phyloP scores from a whole-genome alignment of 495 filamentous ascomycete species.

The Tuber brumale region DNA sequence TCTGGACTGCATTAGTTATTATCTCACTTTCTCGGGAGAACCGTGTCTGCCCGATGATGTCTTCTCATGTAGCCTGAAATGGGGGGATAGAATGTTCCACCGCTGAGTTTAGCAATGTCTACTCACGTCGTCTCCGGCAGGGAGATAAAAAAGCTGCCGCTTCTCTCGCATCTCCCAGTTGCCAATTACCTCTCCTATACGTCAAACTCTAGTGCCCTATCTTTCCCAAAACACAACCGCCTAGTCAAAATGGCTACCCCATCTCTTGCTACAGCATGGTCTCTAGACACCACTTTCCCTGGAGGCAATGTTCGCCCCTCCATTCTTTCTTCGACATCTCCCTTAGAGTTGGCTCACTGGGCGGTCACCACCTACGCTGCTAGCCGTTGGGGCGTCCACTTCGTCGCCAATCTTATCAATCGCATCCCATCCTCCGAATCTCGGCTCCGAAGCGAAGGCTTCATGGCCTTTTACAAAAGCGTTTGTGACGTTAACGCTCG shows the following conservation, averaged over 20 bases:
- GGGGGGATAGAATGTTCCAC: background rate
- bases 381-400: background rate
- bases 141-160: background rate
- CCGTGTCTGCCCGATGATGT: background rate
- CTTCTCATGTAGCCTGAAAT: background rate
- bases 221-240: background rate
- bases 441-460: constrained; percentile 7
- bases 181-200: background rate
- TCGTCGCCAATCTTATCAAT: background rate
- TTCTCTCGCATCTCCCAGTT: background rate
- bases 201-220: background rate
- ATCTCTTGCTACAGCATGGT: background rate
- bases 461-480: background rate
- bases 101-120: background rate
- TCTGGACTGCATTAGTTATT: background rate
- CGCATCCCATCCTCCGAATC: constrained; percentile 4
- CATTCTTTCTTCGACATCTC: background rate
- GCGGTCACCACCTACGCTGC: background rate
- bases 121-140: background rate
- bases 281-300: background rate
- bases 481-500: background rate
- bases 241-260: background rate
- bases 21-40: background rate
- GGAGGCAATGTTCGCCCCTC: background rate
- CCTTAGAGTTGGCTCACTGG: background rate